Conservation (phyloP, 139 green algal species). For the Micromonas pusilla region DNA sequence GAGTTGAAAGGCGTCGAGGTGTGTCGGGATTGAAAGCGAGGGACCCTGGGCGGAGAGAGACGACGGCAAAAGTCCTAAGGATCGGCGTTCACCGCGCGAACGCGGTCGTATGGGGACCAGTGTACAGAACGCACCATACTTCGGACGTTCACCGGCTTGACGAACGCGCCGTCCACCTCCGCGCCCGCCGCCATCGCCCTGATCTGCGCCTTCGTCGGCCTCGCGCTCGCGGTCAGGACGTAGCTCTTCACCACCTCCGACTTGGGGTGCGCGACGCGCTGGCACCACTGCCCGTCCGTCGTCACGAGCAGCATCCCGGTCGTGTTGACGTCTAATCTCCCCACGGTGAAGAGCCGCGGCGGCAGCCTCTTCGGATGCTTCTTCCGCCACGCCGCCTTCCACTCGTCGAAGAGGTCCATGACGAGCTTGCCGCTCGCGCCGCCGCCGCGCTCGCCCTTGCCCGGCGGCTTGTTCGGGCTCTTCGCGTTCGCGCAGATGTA, state of each 20-base stretch:
- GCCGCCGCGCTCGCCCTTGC: not conserved
- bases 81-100: no score
- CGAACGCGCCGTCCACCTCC: constrained; percentile 46
- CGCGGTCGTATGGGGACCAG: no score
- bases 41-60: no score
- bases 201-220: constrained; percentile 14
- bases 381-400: constrained; percentile 45
- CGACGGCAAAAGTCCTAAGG: no score
- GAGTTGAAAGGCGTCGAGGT: no score
- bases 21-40: no score
- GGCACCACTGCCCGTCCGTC: constrained; percentile 73
- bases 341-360: constrained; percentile 88
- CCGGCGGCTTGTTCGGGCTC: not conserved
- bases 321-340: constrained; percentile 79
- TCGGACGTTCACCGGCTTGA: constrained; percentile 37
- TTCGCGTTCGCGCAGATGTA: not conserved
- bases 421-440: constrained; percentile 38
- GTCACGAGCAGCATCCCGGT: constrained; percentile 89
- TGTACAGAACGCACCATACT: constrained; percentile 31
- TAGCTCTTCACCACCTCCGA: constrained; percentile 65
- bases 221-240: constrained; percentile 46
- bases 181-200: constrained; percentile 3
- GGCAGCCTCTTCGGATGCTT: constrained; percentile 41
- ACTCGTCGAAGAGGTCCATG: constrained; percentile 62
- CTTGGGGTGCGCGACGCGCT: constrained; percentile 51